Evolutionary conservation across 495 filamentous ascomycete genomes (phyloP).

Genomic region (Hypoxylon fuscum): DNA sequence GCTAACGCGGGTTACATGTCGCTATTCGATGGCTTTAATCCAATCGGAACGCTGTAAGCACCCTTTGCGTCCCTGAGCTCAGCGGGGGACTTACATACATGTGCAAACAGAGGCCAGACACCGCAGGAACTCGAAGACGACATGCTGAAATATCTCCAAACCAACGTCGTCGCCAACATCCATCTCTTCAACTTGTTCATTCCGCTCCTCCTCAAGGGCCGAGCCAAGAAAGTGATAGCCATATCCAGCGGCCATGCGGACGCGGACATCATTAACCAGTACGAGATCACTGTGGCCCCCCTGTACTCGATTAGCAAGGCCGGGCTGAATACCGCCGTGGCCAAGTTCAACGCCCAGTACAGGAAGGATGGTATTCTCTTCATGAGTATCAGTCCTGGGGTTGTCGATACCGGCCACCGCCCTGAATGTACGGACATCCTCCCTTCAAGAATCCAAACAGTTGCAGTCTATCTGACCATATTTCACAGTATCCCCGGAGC

Average conservation of each 20-base stretch:
- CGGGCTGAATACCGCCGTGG: conserved; percentile 51
- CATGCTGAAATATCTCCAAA: conserved; percentile 41
- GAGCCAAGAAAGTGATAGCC: conserved; percentile 60
- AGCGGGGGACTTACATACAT: not conserved
- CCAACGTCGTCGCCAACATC: conserved; percentile 57
- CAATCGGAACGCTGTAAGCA: conserved; percentile 21
- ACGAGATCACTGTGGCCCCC: conserved; percentile 5
- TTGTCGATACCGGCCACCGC: conserved; percentile 47
- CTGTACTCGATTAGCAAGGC: conserved; percentile 49
- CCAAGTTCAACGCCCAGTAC: conserved; percentile 59
- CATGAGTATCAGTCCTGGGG: conserved; percentile 44
- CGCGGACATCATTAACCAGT: conserved; percentile 25
- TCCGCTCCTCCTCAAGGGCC: conserved; percentile 56
- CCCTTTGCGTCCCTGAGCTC: not conserved
- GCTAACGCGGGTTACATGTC: conserved; percentile 53
- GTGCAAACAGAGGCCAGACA: not conserved
- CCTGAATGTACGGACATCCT: no score
- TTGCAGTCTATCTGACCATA: conserved; percentile 5
- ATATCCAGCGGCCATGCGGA: conserved; percentile 58
- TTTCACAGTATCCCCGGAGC: conserved; percentile 47
- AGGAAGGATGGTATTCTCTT: conserved; percentile 58
- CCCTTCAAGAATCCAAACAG: not conserved
- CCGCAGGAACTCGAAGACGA: conserved; percentile 32
- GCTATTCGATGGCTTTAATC: conserved; percentile 27
- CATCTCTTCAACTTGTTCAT: conserved; percentile 60